Evolutionary conservation across 495 filamentous ascomycete genomes (phyloP).

Genomic region (Neurospora sp.): DNA sequence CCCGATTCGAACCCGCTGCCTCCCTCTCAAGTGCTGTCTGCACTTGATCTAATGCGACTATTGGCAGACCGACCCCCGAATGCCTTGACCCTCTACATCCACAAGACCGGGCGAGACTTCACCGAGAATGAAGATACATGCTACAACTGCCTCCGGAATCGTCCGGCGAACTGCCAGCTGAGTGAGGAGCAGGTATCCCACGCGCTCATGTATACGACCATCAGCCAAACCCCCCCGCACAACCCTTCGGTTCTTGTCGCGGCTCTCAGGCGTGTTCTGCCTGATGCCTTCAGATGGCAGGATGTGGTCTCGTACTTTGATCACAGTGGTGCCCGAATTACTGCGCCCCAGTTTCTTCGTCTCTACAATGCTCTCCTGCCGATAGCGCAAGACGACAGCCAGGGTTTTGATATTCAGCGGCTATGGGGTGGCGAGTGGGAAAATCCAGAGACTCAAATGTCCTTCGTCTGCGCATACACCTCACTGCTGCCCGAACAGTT

Average conservation of each 20-base stretch:
- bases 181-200: slow-evolving; percentile 73
- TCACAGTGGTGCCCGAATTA: slow-evolving; percentile 63
- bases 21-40: slow-evolving; percentile 62
- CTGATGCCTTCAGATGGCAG: slow-evolving; percentile 66
- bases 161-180: slow-evolving; percentile 57
- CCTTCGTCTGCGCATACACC: slow-evolving; percentile 75
- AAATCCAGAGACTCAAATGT: slow-evolving; percentile 75
- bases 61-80: slow-evolving; percentile 50
- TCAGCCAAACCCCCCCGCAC: slow-evolving; percentile 64
- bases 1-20: slow-evolving; percentile 44
- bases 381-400: slow-evolving; percentile 48
- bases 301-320: slow-evolving; percentile 76
- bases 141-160: slow-evolving; percentile 46
- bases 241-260: slow-evolving; percentile 64
- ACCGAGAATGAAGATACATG: slow-evolving; percentile 42
- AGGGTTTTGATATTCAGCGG: slow-evolving; percentile 57
- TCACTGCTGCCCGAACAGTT: slow-evolving; percentile 59
- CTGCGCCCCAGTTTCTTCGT: slow-evolving; percentile 66
- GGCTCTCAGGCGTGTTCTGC: slow-evolving; percentile 34
- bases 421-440: slow-evolving; percentile 92
- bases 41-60: slow-evolving; percentile 63
- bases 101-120: slow-evolving; percentile 57
- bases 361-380: slow-evolving; percentile 68
- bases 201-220: slow-evolving; percentile 63
- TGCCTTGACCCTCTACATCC: slow-evolving; percentile 65